Evolutionary conservation across 208 protist genomes (phyloP).

Genomic region (Leishmania martiniquensis): DNA sequence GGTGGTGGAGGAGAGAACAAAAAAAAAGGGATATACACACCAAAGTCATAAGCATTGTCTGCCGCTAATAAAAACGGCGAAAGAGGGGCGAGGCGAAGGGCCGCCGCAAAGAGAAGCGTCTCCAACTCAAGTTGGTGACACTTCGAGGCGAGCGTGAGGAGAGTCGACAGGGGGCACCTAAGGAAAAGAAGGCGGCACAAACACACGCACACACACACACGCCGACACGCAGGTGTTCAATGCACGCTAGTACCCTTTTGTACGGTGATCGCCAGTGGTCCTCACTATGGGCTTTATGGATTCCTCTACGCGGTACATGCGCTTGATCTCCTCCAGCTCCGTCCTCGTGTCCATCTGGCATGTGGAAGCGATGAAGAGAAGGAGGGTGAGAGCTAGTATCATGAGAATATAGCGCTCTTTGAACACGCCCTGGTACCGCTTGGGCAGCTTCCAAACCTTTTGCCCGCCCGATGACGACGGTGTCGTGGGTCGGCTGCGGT

Average conservation of each 20-base stretch:
- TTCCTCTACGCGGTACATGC: conserved; percentile 27
- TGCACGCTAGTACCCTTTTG: background rate
- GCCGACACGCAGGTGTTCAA: no score
- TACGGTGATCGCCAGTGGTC: background rate
- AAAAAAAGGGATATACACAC: no score
- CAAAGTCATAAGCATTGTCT: no score
- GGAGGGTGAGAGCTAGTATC: conserved; percentile 11
- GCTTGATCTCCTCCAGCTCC: conserved; percentile 35
- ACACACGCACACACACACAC: background rate
- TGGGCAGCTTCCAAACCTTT: background rate
- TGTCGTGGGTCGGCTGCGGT: conserved; percentile 16
- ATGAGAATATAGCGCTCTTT: conserved; percentile 28
- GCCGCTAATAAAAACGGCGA: background rate
- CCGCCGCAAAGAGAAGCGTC: no score
- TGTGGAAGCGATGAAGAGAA: conserved; percentile 28
- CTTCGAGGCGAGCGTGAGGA: no score
- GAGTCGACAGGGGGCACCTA: no score
- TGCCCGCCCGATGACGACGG: background rate
- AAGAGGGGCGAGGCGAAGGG: background rate
- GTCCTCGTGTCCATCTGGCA: conserved; percentile 26
- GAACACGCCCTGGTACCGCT: conserved; percentile 30
- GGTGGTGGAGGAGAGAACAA: no score
- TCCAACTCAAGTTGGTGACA: no score
- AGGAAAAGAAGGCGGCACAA: no score
- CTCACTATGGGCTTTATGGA: background rate